Base-by-base conservation (phyloP, 306 rosid genomes). In the Fragaria iinumae region DNA sequence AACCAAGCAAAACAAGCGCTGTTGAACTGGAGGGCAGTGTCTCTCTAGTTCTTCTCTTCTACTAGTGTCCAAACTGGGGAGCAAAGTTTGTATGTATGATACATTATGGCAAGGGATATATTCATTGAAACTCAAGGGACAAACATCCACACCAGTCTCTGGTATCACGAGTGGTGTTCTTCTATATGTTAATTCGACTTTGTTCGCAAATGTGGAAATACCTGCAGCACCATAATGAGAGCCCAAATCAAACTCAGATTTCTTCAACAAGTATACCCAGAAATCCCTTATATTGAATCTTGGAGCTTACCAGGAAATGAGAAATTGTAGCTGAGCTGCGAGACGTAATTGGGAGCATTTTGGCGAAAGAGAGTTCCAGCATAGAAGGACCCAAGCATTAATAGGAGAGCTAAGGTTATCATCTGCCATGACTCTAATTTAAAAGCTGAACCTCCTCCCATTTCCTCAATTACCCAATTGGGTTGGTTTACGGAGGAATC, bases 41-140 rank as follows among this genome's bases (percentile, higher is more conserved):
- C 97, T 90, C 85, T 92, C 99, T 48, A 89, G 81, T 81, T 92
- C 97, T 84, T 95, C 90, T 77, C 73, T 89, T 82, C 93, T 89
- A 77, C 89, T 88, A 62, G 79, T 78, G 83, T 92, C 96, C 84
- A 95, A 84, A 39, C 49, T 87, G 5, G 83, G 67, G 23, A 80
- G 80, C 86, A 95, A 81, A 36, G 85, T 82, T 57, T 83, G 81
- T 48, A 90, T 74, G 55, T 95, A 90, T 21, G 91, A 79, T 78
- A 84, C 57, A 76, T 95, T 88, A 41, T 92, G 99, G 80, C 97
- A 95, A 8, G 97, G 97, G 69, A 92, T 94, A 66, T 92, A 83
- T 84, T 95, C 97, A 74, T 92, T 90, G 78, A 86, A 89, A 55
- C 45, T 80, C 88, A 88, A 82, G n/a, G 99, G 97, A 77, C 99